Conservation (phyloP, 2,329 filamentous ascomycete species). For the Colletotrichum shisoi region DNA sequence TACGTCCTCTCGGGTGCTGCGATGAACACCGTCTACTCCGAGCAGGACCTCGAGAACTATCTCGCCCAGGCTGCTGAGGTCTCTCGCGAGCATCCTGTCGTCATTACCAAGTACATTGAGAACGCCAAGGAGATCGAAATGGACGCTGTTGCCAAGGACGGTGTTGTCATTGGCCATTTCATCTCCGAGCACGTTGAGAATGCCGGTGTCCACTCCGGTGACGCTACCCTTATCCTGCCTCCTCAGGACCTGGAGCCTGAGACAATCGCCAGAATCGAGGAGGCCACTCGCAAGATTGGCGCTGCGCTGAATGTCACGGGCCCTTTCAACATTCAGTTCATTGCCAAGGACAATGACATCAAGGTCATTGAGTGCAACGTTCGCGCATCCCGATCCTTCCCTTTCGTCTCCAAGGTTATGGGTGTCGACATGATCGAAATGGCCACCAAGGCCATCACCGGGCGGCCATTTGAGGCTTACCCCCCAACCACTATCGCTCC, state of each 20-base stretch:
- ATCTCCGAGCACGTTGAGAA: constrained; percentile 99
- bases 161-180: constrained; percentile 91
- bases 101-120: constrained; percentile 99
- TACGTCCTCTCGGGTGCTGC: constrained; percentile 97
- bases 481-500: constrained; percentile 77
- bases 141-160: constrained; percentile 94
- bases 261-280: constrained; percentile 89
- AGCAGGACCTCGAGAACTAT: constrained; percentile 88
- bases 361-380: constrained; percentile 99
- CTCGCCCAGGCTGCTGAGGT: constrained; percentile 91
- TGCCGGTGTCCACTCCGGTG: constrained; percentile 96
- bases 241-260: constrained; percentile 91
- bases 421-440: constrained; percentile 97
- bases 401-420: constrained; percentile 98
- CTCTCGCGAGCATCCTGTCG: constrained; percentile 92
- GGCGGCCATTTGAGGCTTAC: constrained; percentile 81
- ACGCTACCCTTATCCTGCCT: constrained; percentile 92
- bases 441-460: constrained; percentile 97
- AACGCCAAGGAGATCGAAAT: constrained; percentile 99
- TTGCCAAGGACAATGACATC: constrained; percentile 99
- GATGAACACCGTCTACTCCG: constrained; percentile 99
- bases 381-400: constrained; percentile 93
- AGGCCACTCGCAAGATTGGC: constrained; percentile 94
- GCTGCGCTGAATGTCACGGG: constrained; percentile 94
- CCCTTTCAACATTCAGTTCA: constrained; percentile 99